Percentiles rank a stretch among this genome's conserved stretches.
Evolutionary conservation across 306 rosid genomes (phyloP).

Genomic region (Malus fusca): DNA sequence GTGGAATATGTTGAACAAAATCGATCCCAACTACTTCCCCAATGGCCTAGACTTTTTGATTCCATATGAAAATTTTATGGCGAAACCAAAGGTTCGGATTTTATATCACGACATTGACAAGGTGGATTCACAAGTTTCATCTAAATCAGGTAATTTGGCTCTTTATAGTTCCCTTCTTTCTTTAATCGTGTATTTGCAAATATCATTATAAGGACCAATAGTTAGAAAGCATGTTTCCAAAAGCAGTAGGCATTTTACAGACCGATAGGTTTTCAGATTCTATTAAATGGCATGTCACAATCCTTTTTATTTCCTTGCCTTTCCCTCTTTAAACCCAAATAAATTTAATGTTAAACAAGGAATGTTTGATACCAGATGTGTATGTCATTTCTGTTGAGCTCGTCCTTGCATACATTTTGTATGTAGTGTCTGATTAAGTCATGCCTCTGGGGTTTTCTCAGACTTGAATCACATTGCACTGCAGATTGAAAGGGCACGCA

Average conservation of each 20-base stretch:
- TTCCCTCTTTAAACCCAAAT: not conserved
- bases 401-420: not conserved
- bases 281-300: not conserved
- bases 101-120: slow-evolving; percentile 43
- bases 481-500: slow-evolving; percentile 64
- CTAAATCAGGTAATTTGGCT: slow-evolving; percentile 47
- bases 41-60: slow-evolving; percentile 47
- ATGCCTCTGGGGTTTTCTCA: slow-evolving; percentile 30
- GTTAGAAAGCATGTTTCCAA: not conserved
- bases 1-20: slow-evolving; percentile 50
- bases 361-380: not conserved
- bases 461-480: slow-evolving; percentile 38
- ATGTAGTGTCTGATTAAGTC: slow-evolving; percentile 1
- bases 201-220: not conserved
- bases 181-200: not conserved
- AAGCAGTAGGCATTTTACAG: not conserved
- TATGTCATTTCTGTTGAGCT: not conserved
- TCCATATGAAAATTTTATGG: slow-evolving; percentile 41
- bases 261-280: not conserved
- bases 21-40: slow-evolving; percentile 51
- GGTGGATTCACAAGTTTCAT: slow-evolving; percentile 35
- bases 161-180: not conserved
- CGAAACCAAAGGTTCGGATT: slow-evolving; percentile 57
- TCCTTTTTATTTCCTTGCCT: not conserved
- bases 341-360: not conserved